These are phyloP conservation scores for Ophiocordyceps camponoti-floridani DNA, from an alignment of 2,329 filamentous ascomycete species.

Conservation along the genomic window DNA sequence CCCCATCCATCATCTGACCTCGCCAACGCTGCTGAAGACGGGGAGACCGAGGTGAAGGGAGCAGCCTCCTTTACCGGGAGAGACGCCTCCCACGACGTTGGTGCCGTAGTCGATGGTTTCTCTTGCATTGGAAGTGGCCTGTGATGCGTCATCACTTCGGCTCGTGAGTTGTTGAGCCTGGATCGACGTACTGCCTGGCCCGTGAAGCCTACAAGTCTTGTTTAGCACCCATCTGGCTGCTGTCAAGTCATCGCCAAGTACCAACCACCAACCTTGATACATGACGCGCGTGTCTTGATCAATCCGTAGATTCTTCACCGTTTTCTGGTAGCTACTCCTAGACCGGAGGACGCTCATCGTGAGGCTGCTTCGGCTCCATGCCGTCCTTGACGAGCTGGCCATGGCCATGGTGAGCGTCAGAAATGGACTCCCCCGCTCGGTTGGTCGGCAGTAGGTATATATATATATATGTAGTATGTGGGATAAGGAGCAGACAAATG, in stretches of 20 bases:
- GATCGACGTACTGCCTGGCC: slow-evolving; percentile 14
- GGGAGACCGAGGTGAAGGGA: slow-evolving; percentile 16
- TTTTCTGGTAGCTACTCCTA: background rate
- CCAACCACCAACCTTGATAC: background rate
- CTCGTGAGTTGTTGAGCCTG: background rate
- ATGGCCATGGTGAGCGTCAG: too few relatives aligned
- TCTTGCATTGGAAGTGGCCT: slow-evolving; percentile 19
- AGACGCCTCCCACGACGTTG: slow-evolving; percentile 19
- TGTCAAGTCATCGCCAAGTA: background rate
- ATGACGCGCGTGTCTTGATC: background rate
- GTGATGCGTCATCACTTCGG: background rate
- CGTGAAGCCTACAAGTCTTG: slow-evolving; percentile 14
- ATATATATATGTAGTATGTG: too few relatives aligned
- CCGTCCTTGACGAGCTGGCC: too few relatives aligned
- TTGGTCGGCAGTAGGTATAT: too few relatives aligned
- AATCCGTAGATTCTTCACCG: background rate
- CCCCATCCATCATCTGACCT: slow-evolving; percentile 10
- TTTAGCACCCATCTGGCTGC: background rate
- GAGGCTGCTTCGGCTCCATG: too few relatives aligned
- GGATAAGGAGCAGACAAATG: too few relatives aligned
- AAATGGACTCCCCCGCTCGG: too few relatives aligned
- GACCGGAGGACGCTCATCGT: background rate
- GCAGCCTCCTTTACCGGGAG: slow-evolving; percentile 16
- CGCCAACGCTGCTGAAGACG: slow-evolving; percentile 15
- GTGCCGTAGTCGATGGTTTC: slow-evolving; percentile 21